These are phyloP conservation scores for Botrytis byssoidea DNA, from an alignment of 2,329 filamentous ascomycete species.

Conservation along the genomic window DNA sequence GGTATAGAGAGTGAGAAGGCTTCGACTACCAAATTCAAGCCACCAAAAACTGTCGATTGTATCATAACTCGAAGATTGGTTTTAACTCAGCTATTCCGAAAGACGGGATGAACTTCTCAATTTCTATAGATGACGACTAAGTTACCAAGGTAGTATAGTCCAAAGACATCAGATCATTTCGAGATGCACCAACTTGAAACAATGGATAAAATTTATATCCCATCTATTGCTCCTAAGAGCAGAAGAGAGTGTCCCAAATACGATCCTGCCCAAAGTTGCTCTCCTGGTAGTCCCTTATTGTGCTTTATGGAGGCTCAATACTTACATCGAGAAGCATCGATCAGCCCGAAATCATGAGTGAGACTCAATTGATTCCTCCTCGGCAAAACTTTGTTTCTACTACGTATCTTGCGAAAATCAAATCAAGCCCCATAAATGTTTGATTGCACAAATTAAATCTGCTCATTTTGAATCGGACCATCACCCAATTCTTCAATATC, in stretches of 20 bases:
- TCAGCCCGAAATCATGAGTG: no score
- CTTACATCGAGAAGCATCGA: no score
- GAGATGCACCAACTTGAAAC: background rate
- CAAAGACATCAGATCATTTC: accelerated
- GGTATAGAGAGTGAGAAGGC: background rate
- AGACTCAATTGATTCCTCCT: no score
- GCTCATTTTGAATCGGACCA: background rate
- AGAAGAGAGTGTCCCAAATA: background rate
- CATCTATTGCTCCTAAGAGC: background rate
- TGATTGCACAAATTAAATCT: background rate
- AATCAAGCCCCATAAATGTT: no score
- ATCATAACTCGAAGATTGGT: background rate
- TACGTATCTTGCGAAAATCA: no score
- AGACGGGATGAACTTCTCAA: background rate
- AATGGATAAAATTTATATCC: no score
- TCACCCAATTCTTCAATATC: background rate
- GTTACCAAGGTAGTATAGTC: background rate
- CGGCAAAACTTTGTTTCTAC: no score
- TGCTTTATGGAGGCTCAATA: no score
- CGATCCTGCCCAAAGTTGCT: no score
- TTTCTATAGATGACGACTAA: background rate
- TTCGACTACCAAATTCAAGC: accelerated
- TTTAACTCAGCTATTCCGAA: background rate
- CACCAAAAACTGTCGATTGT: no score
- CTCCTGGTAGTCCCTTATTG: no score